Evolutionary conservation across 2,329 filamentous ascomycete species (phyloP), one percentile per base, ranked within the genome.

Genomic region (Zymoseptoria tritici): DNA sequence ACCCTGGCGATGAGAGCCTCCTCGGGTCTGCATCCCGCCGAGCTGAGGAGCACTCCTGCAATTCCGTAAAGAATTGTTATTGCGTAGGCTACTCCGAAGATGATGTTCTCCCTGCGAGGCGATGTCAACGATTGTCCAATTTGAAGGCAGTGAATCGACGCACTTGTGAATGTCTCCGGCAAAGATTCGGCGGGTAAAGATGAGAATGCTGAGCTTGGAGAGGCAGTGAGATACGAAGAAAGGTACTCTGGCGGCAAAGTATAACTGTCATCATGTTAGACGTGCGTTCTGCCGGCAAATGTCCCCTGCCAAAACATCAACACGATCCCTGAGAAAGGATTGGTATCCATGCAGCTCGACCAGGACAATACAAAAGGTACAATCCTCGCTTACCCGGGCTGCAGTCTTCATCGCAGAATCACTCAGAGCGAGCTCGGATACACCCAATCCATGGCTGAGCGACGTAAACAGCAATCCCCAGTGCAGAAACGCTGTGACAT

Each of bases 151-250:
- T 24, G 16, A 4, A 21, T 36, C 6, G 8, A 56, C 57, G 5
- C 54, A 63, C 57, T 60, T 62, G 57, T 66, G 62, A 52, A 66
- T 58, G 36, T 67, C 59, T 51, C 65, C 65, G 4, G 57, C 56
- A 22, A 67, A 67, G 50, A 67, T 67, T 6, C 64, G 62, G 21
- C 65, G 60, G 4, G 65, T 66, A 56, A 67, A 67, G 50, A 64
- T 59, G 54, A 67, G 60, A 22, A 66, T 62, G 2, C 63, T 66
- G n/a, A 66, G 55, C 49, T 67, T 67, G 20, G 61, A 57, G 4
- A 67, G 59, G 57, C 63, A 65, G 42, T 61, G 62, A 11, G 63
- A 62, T 13, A 66, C 49, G 55, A 67, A 66, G 36, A 52, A 56
- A 2, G 60, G 59, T 42, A 66, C 62, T 54, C 65, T 51, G 11